Evolutionary conservation across 305 asterid species (phyloP).

Genomic region (Plantago coronopus): DNA sequence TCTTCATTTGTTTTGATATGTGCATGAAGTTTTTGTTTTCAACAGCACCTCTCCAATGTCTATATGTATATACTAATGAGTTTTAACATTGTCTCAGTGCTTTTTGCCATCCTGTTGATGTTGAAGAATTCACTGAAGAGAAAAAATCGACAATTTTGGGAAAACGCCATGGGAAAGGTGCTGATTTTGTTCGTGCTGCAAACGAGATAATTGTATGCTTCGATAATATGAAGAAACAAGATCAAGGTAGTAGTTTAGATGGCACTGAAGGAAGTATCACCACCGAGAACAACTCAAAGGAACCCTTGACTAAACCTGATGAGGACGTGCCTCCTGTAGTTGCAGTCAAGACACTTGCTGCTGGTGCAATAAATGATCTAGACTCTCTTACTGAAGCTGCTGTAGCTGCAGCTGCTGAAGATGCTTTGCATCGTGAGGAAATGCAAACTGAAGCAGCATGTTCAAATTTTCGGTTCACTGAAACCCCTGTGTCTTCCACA

Average conservation of each 20-base stretch:
- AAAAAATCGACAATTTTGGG: slow-evolving; percentile 67
- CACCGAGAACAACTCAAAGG: slow-evolving; percentile 37
- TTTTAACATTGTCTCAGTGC: slow-evolving; percentile 53
- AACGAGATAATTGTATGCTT: slow-evolving; percentile 68
- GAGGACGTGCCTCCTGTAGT: slow-evolving; percentile 38
- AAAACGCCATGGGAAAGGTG: slow-evolving; percentile 86
- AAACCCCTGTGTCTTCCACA: slow-evolving; percentile 33
- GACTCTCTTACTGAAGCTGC: slow-evolving; percentile 51
- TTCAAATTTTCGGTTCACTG: slow-evolving; percentile 32
- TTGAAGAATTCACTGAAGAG: slow-evolving; percentile 89
- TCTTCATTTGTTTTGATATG: no score
- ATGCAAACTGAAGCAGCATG: slow-evolving; percentile 38
- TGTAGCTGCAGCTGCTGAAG: slow-evolving; percentile 49
- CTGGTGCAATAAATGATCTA: slow-evolving; percentile 39
- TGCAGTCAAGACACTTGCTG: slow-evolving; percentile 31
- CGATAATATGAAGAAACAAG: slow-evolving; percentile 59
- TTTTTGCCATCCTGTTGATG: slow-evolving; percentile 85
- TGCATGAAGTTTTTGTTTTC: no score
- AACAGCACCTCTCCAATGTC: not conserved
- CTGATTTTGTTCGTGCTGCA: slow-evolving; percentile 83
- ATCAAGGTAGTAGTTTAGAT: slow-evolving; percentile 31
- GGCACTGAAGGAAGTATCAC: slow-evolving; percentile 31
- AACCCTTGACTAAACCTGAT: slow-evolving; percentile 33
- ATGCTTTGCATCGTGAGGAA: slow-evolving; percentile 38
- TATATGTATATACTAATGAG: slow-evolving; percentile 20